Percentiles rank a stretch among this genome's conserved stretches.
Evolutionary conservation across 2,329 filamentous ascomycete species (phyloP).

Genomic region (Penicillium sp.): DNA sequence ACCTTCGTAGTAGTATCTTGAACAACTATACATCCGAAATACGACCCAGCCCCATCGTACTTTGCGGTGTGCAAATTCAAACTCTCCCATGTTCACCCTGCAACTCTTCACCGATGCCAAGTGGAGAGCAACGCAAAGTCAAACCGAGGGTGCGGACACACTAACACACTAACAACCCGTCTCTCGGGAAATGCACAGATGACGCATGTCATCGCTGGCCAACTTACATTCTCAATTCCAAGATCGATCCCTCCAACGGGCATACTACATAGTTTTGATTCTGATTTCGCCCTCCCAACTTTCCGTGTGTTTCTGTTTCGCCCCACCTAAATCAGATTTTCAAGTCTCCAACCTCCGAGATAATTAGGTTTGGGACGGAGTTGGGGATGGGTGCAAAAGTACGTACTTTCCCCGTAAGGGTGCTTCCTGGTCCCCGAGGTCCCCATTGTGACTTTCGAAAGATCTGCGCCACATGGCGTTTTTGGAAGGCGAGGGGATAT

Average conservation of each 20-base stretch:
- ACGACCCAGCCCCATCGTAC: neutral
- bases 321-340: neutral
- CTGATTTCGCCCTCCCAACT: neutral
- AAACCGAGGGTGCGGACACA: slow-evolving; percentile 3
- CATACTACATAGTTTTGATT: neutral
- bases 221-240: neutral
- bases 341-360: neutral
- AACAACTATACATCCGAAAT: neutral
- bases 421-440: slow-evolving; percentile 1
- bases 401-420: slow-evolving; percentile 14
- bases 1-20: neutral
- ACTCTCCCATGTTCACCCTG: neutral
- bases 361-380: neutral
- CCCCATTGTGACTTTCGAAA: neutral
- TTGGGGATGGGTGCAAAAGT: slow-evolving; percentile 9
- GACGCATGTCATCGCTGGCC: slow-evolving; percentile 9
- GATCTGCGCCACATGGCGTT: neutral
- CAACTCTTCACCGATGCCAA: neutral
- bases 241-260: neutral
- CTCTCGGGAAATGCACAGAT: neutral
- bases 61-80: neutral
- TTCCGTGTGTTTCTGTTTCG: neutral
- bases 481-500: neutral
- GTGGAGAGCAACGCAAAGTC: slow-evolving; percentile 4
- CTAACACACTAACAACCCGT: neutral